Percentiles rank a stretch among this genome's conserved stretches.
phyloP scores from a whole-genome alignment of 805 yeast genomes.

The Ogataea populi-albae region DNA sequence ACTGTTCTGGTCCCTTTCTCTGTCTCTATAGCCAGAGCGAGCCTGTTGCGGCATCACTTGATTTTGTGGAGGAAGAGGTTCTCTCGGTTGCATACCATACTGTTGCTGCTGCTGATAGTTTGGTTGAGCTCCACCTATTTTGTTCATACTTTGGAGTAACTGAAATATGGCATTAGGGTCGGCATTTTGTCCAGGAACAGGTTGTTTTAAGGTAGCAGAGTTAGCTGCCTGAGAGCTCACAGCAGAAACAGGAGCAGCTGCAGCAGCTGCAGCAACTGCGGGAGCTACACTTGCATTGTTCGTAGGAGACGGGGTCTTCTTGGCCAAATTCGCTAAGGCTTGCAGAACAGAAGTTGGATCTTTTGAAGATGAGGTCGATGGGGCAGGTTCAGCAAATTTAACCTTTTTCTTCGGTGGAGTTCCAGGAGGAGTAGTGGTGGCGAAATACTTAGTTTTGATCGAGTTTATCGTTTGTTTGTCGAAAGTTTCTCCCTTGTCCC shows the following conservation, averaged over 20 bases:
- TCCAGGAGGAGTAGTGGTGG: slow-evolving; percentile 68
- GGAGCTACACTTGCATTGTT: slow-evolving; percentile 35
- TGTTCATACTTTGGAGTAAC: slow-evolving; percentile 51
- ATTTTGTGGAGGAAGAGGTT: slow-evolving; percentile 21
- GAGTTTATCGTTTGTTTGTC: slow-evolving; percentile 49
- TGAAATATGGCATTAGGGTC: slow-evolving; percentile 46
- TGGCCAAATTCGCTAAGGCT: slow-evolving; percentile 64
- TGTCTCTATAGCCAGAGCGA: slow-evolving; percentile 24
- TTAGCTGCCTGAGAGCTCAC: slow-evolving; percentile 11
- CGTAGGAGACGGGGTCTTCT: slow-evolving; percentile 38
- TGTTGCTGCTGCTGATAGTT: slow-evolving; percentile 22
- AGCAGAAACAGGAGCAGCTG: slow-evolving; percentile 6
- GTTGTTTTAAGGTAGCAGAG: slow-evolving; percentile 18
- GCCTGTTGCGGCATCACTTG: slow-evolving; percentile 17
- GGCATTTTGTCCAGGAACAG: slow-evolving; percentile 2
- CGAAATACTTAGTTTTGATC: slow-evolving; percentile 58
- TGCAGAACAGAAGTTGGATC: slow-evolving; percentile 65
- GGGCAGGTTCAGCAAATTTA: slow-evolving; percentile 26
- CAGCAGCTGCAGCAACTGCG: slow-evolving; percentile 25
- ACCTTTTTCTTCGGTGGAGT: slow-evolving; percentile 48
- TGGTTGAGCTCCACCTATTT: slow-evolving; percentile 24
- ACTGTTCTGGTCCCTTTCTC: slow-evolving; percentile 32
- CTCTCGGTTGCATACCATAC: slow-evolving; percentile 11
- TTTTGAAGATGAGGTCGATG: slow-evolving; percentile 29
- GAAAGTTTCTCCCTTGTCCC: slow-evolving; percentile 87